Evolutionary conservation across 2,329 filamentous ascomycete species (phyloP).

Genomic region (Plectosphaerella plurivora): DNA sequence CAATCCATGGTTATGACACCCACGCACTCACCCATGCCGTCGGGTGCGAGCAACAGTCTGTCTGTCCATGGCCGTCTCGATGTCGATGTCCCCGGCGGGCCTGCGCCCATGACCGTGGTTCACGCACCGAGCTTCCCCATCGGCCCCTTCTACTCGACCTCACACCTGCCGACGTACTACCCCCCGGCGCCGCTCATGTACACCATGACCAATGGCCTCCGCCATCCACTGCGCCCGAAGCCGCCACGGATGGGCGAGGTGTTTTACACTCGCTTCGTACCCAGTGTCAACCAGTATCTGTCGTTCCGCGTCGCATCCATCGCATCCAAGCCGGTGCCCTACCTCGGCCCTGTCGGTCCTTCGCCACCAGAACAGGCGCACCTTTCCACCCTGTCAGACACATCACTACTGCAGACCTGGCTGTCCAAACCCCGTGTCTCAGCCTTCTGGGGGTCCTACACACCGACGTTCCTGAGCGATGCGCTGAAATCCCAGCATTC

Average conservation of each 20-base stretch:
- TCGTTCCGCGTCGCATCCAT: conserved; percentile 82
- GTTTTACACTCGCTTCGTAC: conserved; percentile 85
- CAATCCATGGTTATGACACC: conserved; percentile 17
- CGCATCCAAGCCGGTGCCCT: conserved; percentile 57
- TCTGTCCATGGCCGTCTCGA: not conserved
- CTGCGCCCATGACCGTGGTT: conserved; percentile 27
- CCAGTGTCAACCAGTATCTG: conserved; percentile 76
- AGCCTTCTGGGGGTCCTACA: conserved; percentile 74
- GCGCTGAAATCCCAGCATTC: conserved; percentile 67
- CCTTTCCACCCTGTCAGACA: conserved; percentile 44
- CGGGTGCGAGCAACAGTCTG: conserved; percentile 11
- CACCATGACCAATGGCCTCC: conserved; percentile 69
- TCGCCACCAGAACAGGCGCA: conserved; percentile 32
- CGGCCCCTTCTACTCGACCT: conserved; percentile 75
- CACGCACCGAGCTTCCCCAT: conserved; percentile 35
- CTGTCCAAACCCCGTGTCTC: conserved; percentile 81
- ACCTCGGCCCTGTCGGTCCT: conserved; percentile 54
- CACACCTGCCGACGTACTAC: conserved; percentile 86
- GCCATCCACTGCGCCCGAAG: conserved; percentile 84
- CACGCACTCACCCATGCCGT: conserved; percentile 19
- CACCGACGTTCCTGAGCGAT: conserved; percentile 61
- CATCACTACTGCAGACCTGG: conserved; percentile 72
- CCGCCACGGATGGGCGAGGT: conserved; percentile 86
- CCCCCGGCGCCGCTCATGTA: conserved; percentile 81
- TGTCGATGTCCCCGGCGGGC: conserved; percentile 32